phyloP scores from a whole-genome alignment of 2,329 filamentous ascomycete genomes.

The Ceratocystis alfenasii region DNA sequence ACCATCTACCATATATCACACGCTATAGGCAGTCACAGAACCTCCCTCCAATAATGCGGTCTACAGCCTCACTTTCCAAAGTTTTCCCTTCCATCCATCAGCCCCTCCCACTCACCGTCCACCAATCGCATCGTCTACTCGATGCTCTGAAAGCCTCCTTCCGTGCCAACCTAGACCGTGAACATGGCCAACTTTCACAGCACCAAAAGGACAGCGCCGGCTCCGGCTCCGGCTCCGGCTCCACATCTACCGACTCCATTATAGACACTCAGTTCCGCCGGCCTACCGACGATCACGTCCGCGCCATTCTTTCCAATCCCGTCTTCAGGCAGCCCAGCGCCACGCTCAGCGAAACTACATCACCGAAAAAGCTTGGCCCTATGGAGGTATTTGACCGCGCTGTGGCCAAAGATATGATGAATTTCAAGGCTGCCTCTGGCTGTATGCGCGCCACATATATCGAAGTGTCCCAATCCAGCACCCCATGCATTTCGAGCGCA shows the following conservation, averaged over 20 bases:
- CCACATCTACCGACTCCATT: constrained; percentile 21
- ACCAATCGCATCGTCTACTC: constrained; percentile 44
- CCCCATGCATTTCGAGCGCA: constrained; percentile 28
- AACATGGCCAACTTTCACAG: constrained; percentile 38
- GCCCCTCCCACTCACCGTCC: constrained; percentile 39
- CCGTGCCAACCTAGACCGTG: constrained; percentile 44
- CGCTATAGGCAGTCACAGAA: not conserved
- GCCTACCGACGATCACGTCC: constrained; percentile 41
- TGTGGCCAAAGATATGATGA: constrained; percentile 46
- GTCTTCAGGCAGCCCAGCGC: constrained; percentile 34
- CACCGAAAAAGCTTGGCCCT: constrained; percentile 31
- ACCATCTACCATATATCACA: not conserved
- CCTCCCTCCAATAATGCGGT: constrained; percentile 11
- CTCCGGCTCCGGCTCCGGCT: constrained; percentile 6
- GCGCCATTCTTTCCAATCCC: constrained; percentile 45
- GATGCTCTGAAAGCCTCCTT: constrained; percentile 46
- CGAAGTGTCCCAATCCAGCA: constrained; percentile 31
- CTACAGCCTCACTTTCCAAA: constrained; percentile 22
- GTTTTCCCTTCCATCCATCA: constrained; percentile 39
- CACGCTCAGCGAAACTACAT: constrained; percentile 4
- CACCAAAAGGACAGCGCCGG: constrained; percentile 23
- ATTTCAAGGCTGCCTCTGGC: constrained; percentile 39
- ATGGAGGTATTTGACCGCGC: constrained; percentile 47
- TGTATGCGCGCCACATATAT: constrained; percentile 40
- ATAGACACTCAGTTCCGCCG: constrained; percentile 25